Evolutionary conservation across 805 yeast species (phyloP), one percentile per base, ranked within the genome.

Genomic region (Clavispora santaluciae): DNA sequence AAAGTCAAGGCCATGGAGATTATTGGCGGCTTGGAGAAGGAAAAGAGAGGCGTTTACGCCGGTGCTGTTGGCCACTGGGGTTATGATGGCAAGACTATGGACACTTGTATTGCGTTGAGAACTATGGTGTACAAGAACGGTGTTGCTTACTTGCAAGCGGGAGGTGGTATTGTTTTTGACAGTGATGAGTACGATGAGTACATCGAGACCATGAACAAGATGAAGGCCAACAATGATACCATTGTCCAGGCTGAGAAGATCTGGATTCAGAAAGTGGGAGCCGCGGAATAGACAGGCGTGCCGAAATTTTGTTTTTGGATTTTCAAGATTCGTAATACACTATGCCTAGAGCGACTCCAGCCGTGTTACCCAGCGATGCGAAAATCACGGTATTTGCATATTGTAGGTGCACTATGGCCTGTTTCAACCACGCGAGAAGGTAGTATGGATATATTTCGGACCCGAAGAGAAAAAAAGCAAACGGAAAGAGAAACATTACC

Each of bases 61-160:
- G 99, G 99, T 46, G 99, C 99, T 2, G 98, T 93, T 15, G 99
- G 99, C 6, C 85, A 86, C 60, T 93, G 97, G 96, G 89, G 96
- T 1, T 93, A 90, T 60, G 96, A 89, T 56, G 88, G 91, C n/a
- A 79, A 78, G 53, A 76, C 88, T 22, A 91, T 93, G 98, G 95
- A 93, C 59, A 93, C 98, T 1, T 93, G 99, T 66, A 93, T 93
- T 60, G 99, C 99, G 0, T 71, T 93, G 54, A 79, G 99, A 66
- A 93, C 99, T 0, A 91, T 93, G 99, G 89, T 93, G 34, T 83
- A 78, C 59, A 93, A 93, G 59, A 87, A 91, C 51, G 91, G 90
- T 20, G 72, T 78, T 39, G 97, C 96, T 0, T 91, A 89, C 56
- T 72, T 93, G 53, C 99, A 93, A 71, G 98, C 99, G 2, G 99